A percentile compares a stretch with the other conserved stretches of the same genome.
phyloP scores from a whole-genome alignment of 2,329 filamentous ascomycete genomes.

The Aspergillus versicolor region DNA sequence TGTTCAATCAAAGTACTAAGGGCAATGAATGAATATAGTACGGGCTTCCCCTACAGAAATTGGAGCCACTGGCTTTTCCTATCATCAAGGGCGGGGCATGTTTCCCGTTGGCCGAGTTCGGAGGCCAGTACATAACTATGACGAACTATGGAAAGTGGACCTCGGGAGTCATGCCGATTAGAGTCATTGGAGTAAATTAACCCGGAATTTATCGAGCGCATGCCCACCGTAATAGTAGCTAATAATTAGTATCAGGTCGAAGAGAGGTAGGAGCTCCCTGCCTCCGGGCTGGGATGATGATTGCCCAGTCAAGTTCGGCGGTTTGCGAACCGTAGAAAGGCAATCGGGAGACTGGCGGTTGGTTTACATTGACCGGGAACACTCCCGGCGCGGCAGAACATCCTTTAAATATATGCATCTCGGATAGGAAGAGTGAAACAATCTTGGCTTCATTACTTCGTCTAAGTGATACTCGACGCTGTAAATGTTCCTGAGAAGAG shows the following conservation, averaged over 20 bases:
- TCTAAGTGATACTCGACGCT: background rate
- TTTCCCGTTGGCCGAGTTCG: background rate
- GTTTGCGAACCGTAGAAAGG: too few species aligned
- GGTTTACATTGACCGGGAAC: background rate
- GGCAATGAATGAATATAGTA: too few species aligned
- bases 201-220: too few species aligned
- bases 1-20: background rate
- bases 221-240: too few species aligned
- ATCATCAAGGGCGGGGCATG: background rate
- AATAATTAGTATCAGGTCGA: too few species aligned
- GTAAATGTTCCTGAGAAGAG: slow-evolving; percentile 1
- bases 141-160: background rate
- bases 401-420: background rate
- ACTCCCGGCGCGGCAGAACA: background rate
- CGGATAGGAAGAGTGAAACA: background rate
- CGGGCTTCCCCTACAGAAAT: too few species aligned
- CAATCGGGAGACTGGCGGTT: background rate
- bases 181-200: too few species aligned
- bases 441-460: slow-evolving; percentile 2
- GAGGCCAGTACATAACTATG: background rate
- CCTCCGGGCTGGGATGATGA: too few species aligned
- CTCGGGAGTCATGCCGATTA: background rate
- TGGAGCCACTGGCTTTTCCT: background rate
- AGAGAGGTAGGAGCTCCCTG: too few species aligned
- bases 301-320: too few species aligned